These are phyloP conservation scores for Clavispora asparagi DNA, from an alignment of 805 yeast species.

Conservation along the genomic window DNA sequence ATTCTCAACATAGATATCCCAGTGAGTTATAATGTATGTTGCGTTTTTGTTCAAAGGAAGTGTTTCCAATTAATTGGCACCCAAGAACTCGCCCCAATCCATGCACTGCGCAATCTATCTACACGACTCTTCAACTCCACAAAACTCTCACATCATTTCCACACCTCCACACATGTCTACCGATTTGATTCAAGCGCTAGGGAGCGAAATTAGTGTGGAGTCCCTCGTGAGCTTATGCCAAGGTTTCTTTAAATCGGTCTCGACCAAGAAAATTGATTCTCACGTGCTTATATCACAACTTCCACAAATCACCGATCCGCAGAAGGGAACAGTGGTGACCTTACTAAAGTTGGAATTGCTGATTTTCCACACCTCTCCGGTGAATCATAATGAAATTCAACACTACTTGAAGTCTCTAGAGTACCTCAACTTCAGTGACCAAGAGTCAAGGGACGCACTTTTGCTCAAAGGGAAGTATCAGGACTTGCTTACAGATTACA, in stretches of 20 bases:
- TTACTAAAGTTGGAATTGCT: slow-evolving; percentile 7
- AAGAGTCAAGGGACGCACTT: slow-evolving; percentile 1
- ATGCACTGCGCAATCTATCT: neutral
- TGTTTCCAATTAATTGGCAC: too few relatives aligned
- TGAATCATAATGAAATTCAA: slow-evolving; percentile 1
- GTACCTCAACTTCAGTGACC: neutral
- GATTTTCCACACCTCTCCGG: slow-evolving; percentile 4
- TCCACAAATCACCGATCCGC: neutral
- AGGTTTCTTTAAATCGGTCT: neutral
- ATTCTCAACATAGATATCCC: too few relatives aligned
- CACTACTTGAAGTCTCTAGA: slow-evolving; percentile 5
- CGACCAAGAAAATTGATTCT: neutral
- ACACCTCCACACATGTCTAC: neutral
- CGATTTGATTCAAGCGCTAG: neutral
- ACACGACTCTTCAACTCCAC: neutral
- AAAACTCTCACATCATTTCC: neutral
- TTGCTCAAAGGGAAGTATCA: slow-evolving; percentile 23
- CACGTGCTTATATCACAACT: neutral
- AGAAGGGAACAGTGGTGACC: slow-evolving; percentile 1
- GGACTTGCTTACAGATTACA: slow-evolving; percentile 32
- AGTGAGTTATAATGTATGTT: too few relatives aligned
- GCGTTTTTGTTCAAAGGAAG: too few relatives aligned
- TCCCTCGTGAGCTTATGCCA: neutral
- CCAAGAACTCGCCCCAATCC: too few relatives aligned
- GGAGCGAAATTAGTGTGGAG: neutral